Evolutionary conservation across 1,139 yeast genomes (phyloP), one percentile per base, ranked within the genome.

Genomic region (Suhomyces coccinellae): DNA sequence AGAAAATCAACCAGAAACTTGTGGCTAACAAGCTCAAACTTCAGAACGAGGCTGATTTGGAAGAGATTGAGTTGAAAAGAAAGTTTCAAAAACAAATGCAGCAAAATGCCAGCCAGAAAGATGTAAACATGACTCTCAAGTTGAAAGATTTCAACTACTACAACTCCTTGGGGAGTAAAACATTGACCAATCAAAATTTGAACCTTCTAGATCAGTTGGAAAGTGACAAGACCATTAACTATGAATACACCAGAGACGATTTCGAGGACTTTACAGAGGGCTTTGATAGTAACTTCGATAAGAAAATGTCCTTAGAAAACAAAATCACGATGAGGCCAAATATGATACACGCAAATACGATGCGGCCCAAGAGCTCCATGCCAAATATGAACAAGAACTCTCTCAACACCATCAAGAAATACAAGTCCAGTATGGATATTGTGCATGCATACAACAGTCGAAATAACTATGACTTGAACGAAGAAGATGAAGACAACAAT

Each of bases 211-310:
- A 69, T 43, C 62, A 59, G 33, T 49, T 66, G 40, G 73, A 69
- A 31, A 63, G 61, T 48, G 75, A 71, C 15, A 55, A 54, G 41
- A 68, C 74, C 1, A 57, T 71, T 13, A 65, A 67, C 44, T 70
- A 68, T 48, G 75, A 71, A 44, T 68, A 65, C 47, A 66, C 69
- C 8, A 52, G 64, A 40, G 77, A 72, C 47, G 76, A 71, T 43
- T 62, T 57, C 50, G 77, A 71, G 34, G 62, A 66, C 24, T 71
- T 72, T 51, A 75, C 70, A 40, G 71, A 68, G 30, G 77, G 75
- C 4, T 62, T 62, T 38, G 66, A 60, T 52, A 38, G 31, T 12
- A 43, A 52, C 32, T 51, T 52, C 34, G 57, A 52, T 22, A 41
- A 33, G 15, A 45, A 45, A 8, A 38, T 52, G 16, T 34, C 12